A percentile compares a stretch with the other conserved stretches of the same genome.
phyloP scores from a whole-genome alignment of 441 rosid genomes.

The Bruguiera hainesii region DNA sequence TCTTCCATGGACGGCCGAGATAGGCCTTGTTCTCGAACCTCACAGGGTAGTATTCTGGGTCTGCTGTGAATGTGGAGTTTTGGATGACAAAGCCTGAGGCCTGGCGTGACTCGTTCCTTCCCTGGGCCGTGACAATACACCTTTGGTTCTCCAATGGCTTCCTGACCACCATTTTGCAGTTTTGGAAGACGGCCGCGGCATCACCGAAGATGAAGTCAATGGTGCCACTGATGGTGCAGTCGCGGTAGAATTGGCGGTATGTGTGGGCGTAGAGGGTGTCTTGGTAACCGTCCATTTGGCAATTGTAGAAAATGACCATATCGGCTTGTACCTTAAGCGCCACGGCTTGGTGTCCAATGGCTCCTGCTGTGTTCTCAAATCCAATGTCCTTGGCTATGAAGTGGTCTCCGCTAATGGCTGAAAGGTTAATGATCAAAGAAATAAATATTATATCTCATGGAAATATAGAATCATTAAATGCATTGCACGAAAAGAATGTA shows the following conservation, averaged over 20 bases:
- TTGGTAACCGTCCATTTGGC: conserved; percentile 66
- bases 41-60: conserved; percentile 32
- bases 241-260: conserved; percentile 76
- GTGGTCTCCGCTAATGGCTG: conserved; percentile 44
- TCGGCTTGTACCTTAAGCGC: conserved; percentile 63
- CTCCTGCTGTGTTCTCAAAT: conserved; percentile 75
- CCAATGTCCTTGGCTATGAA: conserved; percentile 78
- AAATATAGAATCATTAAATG: too few relatives aligned
- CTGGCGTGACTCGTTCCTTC: conserved; percentile 38
- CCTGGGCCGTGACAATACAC: conserved; percentile 66
- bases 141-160: conserved; percentile 46
- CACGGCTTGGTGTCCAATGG: conserved; percentile 66
- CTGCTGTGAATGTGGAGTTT: conserved; percentile 56
- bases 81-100: conserved; percentile 56
- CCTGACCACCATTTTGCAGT: conserved; percentile 51
- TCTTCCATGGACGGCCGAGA: conserved; percentile 77
- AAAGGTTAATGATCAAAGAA: not conserved
- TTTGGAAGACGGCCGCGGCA: conserved; percentile 52
- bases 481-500: too few relatives aligned
- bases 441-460: too few relatives aligned
- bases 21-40: conserved; percentile 40
- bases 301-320: conserved; percentile 50
- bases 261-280: conserved; percentile 71
- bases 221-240: conserved; percentile 67
- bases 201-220: conserved; percentile 73